A percentile compares a stretch with the other conserved stretches of the same genome.
phyloP scores from a whole-genome alignment of 2,329 filamentous ascomycete species.

The Arthroderma sp. region DNA sequence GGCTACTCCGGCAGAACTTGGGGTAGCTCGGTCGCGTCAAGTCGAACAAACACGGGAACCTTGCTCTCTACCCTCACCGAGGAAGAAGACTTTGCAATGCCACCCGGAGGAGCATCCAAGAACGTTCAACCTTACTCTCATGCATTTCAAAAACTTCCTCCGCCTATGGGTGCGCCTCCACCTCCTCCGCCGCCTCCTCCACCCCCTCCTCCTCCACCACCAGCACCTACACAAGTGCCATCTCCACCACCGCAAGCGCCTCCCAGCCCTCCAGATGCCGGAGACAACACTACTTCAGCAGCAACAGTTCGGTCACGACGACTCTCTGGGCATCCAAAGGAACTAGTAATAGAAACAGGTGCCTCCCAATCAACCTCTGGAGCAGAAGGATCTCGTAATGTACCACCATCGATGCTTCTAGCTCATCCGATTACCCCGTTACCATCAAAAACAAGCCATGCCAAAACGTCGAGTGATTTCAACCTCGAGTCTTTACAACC shows the following conservation, averaged over 20 bases:
- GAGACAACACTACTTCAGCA: constrained; percentile 26
- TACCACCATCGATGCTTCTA: constrained; percentile 19
- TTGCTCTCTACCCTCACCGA: constrained; percentile 63
- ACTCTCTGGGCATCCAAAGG: constrained; percentile 65
- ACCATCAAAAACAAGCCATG: constrained; percentile 14
- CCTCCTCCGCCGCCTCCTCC: constrained; percentile 13
- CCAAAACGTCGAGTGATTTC: neutral
- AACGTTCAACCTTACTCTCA: constrained; percentile 22
- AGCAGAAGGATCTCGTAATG: constrained; percentile 19
- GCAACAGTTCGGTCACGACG: constrained; percentile 59
- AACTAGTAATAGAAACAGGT: constrained; percentile 78
- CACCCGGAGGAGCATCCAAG: constrained; percentile 18
- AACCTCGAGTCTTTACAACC: neutral
- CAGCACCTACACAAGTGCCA: constrained; percentile 16
- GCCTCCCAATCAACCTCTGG: constrained; percentile 16
- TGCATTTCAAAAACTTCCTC: constrained; percentile 33
- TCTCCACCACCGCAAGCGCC: constrained; percentile 10
- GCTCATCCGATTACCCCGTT: constrained; percentile 19
- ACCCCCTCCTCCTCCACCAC: constrained; percentile 13
- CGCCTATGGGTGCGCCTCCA: constrained; percentile 17
- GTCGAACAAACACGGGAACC: constrained; percentile 56
- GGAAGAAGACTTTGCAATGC: constrained; percentile 28
- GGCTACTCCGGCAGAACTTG: constrained; percentile 64
- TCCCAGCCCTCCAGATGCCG: constrained; percentile 18
- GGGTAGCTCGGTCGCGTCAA: constrained; percentile 66